phyloP scores from a whole-genome alignment of 495 filamentous ascomycete species.

The Xylaria palmicola region DNA sequence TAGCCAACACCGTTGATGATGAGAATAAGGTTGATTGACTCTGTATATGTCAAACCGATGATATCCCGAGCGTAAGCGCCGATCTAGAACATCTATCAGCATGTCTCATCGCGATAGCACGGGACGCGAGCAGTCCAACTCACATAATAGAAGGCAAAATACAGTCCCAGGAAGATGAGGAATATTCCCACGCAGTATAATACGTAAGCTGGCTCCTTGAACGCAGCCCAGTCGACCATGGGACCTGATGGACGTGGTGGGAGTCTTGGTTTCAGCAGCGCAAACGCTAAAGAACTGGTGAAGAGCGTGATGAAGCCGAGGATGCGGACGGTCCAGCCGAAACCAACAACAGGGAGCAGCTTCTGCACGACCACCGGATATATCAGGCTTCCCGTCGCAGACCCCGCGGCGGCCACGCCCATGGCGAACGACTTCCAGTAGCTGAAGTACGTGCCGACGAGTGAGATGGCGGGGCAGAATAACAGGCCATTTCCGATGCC shows the following conservation, averaged over 20 bases:
- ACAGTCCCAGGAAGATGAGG: conserved; percentile 39
- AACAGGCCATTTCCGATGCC: conserved; percentile 37
- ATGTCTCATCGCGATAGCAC: neutral
- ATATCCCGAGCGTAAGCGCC: conserved; percentile 33
- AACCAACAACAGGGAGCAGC: conserved; percentile 27
- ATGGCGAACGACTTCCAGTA: conserved; percentile 31
- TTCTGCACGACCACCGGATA: conserved; percentile 38
- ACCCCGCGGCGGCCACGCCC: conserved; percentile 34
- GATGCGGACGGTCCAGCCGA: conserved; percentile 35
- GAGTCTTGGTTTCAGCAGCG: conserved; percentile 31
- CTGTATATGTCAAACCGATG: conserved; percentile 28
- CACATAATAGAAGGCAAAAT: conserved; percentile 41
- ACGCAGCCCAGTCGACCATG: conserved; percentile 36
- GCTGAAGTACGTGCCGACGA: conserved; percentile 37
- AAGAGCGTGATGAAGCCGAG: conserved; percentile 33
- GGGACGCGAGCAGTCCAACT: neutral
- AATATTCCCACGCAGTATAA: conserved; percentile 34
- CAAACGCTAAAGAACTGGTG: conserved; percentile 18
- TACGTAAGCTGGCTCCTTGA: conserved; percentile 33
- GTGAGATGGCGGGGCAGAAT: conserved; percentile 36
- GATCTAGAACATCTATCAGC: neutral
- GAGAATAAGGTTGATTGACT: conserved; percentile 36
- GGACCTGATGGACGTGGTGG: conserved; percentile 30
- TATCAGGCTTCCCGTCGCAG: conserved; percentile 34
- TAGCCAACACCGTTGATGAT: conserved; percentile 37